A percentile compares a stretch with the other conserved stretches of the same genome.
These are phyloP conservation scores for Pythium guiyangense DNA, from an alignment of 352 stramenopile genomes.

Conservation along the genomic window DNA sequence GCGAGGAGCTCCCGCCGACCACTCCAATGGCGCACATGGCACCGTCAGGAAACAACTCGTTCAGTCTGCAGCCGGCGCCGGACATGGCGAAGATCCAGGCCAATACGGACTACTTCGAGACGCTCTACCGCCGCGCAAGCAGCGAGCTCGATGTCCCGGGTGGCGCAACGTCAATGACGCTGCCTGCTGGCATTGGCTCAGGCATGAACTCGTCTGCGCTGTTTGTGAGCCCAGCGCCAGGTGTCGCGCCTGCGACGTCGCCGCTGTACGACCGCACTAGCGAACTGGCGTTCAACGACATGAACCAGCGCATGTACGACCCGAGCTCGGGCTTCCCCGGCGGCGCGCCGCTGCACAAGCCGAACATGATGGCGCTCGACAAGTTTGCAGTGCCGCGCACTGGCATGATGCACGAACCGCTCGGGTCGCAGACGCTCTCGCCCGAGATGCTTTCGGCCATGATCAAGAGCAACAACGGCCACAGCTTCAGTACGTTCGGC, in stretches of 20 bases:
- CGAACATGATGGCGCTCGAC: slow-evolving; percentile 9
- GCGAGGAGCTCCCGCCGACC: slow-evolving; percentile 21
- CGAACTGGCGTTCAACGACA: slow-evolving; percentile 61
- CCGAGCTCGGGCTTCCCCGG: slow-evolving; percentile 41
- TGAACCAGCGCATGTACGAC: slow-evolving; percentile 63
- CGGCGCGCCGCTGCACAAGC: slow-evolving; percentile 46
- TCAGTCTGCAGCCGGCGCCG: slow-evolving; percentile 29
- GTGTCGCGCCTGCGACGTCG: slow-evolving; percentile 19
- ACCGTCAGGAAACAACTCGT: slow-evolving; percentile 14
- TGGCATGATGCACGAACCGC: slow-evolving; percentile 24
- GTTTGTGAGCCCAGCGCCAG: slow-evolving; percentile 18
- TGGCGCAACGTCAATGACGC: slow-evolving; percentile 48
- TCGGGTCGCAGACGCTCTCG: slow-evolving; percentile 75
- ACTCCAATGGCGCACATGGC: slow-evolving; percentile 28
- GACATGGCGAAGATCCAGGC: slow-evolving; percentile 72
- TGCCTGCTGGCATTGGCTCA: slow-evolving; percentile 59
- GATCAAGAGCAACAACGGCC: slow-evolving; percentile 74
- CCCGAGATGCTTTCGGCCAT: slow-evolving; percentile 78
- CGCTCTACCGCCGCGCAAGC: slow-evolving; percentile 51
- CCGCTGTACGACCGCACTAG: slow-evolving; percentile 49
- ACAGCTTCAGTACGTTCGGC: slow-evolving; percentile 37
- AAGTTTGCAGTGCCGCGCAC: slow-evolving; percentile 9
- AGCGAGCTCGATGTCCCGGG: slow-evolving; percentile 28
- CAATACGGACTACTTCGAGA: slow-evolving; percentile 81
- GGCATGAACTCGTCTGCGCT: slow-evolving; percentile 45